These are phyloP conservation scores for Solanum corneliomulleri DNA, from an alignment of 257 asterid genomes.

Conservation along the genomic window DNA sequence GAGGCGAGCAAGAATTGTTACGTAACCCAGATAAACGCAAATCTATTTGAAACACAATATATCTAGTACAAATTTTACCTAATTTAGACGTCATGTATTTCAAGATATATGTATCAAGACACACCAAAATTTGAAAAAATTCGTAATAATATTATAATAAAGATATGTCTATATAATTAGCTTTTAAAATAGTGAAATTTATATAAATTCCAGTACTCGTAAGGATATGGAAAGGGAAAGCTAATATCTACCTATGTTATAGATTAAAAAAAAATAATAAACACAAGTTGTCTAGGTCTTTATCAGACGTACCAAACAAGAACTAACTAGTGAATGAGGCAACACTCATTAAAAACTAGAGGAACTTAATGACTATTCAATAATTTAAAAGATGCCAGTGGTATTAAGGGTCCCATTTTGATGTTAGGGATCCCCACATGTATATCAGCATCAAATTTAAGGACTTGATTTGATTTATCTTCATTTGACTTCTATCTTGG, in stretches of 20 bases:
- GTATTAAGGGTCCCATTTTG: not conserved
- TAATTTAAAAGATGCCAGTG: not conserved
- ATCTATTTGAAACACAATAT: too few species aligned
- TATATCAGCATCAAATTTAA: not conserved
- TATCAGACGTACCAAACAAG: not conserved
- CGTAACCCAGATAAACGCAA: fast-evolving
- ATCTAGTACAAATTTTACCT: too few species aligned
- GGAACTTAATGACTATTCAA: not conserved
- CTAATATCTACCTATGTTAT: not conserved
- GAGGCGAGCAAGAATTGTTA: fast-evolving
- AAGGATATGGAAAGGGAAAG: not conserved
- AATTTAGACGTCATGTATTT: too few species aligned
- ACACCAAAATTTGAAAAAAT: fast-evolving
- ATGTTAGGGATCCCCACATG: not conserved
- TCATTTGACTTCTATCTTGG: not conserved
- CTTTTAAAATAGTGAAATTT: fast-evolving
- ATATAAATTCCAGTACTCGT: fast-evolving
- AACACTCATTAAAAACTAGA: not conserved
- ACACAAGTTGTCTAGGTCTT: not conserved
- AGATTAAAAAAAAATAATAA: not conserved
- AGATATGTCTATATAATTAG: fast-evolving
- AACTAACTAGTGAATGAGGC: not conserved
- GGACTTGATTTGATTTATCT: not conserved
- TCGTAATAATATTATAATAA: too few species aligned
- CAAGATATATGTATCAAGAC: too few species aligned